Conservation (phyloP, 148 eudicot species). For the Rhododendron mucronatum region DNA sequence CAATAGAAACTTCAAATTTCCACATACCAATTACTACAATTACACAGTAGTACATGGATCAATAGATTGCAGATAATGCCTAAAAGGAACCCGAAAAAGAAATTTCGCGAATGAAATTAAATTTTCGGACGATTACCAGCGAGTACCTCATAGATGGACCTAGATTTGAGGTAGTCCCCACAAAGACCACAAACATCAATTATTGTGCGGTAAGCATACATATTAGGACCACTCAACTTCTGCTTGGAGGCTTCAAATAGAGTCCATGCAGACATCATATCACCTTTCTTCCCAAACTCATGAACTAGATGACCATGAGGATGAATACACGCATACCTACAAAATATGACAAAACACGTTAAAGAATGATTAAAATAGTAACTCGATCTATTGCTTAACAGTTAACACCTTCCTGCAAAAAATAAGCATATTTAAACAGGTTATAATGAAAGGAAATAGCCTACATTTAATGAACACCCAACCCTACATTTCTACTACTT, state of each 20-base stretch:
- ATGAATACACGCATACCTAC: slow-evolving; percentile 73
- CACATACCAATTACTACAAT: background rate
- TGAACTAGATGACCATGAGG: slow-evolving; percentile 51
- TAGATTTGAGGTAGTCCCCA: slow-evolving; percentile 66
- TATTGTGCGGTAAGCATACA: slow-evolving; percentile 82
- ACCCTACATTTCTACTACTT: background rate
- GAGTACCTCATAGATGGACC: slow-evolving; percentile 87
- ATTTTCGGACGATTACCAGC: slow-evolving; percentile 6
- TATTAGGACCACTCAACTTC: slow-evolving; percentile 55
- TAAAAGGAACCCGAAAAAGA: background rate
- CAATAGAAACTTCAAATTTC: background rate
- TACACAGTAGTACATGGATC: background rate
- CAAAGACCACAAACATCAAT: slow-evolving; percentile 92
- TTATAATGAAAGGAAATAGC: background rate
- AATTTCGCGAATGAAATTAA: background rate
- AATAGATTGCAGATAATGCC: background rate
- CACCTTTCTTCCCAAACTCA: slow-evolving; percentile 77
- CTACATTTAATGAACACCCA: background rate
- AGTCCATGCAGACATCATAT: slow-evolving; percentile 59
- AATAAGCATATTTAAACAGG: background rate
- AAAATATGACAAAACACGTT: slow-evolving; percentile 5
- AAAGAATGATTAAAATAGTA: background rate
- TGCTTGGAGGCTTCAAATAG: slow-evolving; percentile 76
- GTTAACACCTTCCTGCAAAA: background rate
- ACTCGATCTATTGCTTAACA: background rate